Conservation (phyloP, 176 grass and related monocot species). For the Aegilops bicornis region DNA sequence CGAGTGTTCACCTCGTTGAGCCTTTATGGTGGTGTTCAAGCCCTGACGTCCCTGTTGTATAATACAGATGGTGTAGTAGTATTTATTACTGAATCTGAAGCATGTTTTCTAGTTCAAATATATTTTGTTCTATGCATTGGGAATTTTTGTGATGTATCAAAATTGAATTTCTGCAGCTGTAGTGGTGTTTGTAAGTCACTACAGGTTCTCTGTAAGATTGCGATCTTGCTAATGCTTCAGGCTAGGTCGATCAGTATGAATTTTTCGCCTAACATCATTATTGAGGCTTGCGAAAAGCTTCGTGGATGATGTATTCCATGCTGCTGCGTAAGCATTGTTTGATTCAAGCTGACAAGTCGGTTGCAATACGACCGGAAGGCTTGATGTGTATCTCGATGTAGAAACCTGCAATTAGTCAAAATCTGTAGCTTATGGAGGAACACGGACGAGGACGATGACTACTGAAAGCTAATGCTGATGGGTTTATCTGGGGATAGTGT, state of each 20-base stretch:
- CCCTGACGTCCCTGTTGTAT: not conserved
- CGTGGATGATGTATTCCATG: too few species aligned
- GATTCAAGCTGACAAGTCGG: too few species aligned
- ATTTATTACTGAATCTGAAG: constrained; percentile 7
- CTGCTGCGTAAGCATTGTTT: too few species aligned
- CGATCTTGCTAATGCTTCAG: too few species aligned
- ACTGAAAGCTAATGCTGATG: too few species aligned
- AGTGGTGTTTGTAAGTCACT: not conserved
- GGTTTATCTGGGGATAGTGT: too few species aligned
- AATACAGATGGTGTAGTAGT: not conserved
- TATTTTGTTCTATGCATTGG: not conserved
- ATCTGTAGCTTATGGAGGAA: too few species aligned
- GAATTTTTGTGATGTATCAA: not conserved
- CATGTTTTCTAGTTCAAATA: not conserved
- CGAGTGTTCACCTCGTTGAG: not conserved
- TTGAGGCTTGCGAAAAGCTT: not conserved
- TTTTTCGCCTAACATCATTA: not conserved
- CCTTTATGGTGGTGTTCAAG: not conserved
- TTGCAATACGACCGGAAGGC: too few species aligned
- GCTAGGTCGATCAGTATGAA: not conserved
- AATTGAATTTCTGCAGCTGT: not conserved
- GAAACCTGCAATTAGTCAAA: too few species aligned
- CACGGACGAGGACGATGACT: too few species aligned
- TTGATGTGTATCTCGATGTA: too few species aligned
- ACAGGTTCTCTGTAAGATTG: too few species aligned